Conservation (phyloP, 164 flowering plant genomes). For the Vitis cinerea region DNA sequence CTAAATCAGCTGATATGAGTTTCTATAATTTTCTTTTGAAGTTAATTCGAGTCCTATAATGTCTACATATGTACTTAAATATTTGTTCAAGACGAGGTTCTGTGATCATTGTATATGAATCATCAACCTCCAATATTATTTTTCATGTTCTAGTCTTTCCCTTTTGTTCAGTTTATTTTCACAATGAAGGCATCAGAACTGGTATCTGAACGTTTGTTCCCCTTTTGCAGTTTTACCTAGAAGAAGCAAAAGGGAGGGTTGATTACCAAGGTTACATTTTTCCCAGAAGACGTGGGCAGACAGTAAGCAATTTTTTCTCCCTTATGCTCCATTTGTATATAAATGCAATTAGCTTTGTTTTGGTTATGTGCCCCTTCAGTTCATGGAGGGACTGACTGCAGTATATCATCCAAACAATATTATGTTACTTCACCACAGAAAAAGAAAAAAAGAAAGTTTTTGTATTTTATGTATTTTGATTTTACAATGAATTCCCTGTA, state of each 20-base stretch:
- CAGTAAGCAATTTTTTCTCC: constrained; percentile 48
- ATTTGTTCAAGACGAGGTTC: too few relatives aligned
- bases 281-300: constrained; percentile 77
- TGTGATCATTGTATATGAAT: not conserved
- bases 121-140: not conserved
- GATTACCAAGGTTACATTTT: constrained; percentile 94
- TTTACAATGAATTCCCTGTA: too few relatives aligned
- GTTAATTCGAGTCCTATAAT: not conserved
- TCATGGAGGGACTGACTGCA: too few relatives aligned
- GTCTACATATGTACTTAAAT: not conserved
- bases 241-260: constrained; percentile 89
- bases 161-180: not conserved
- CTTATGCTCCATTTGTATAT: not conserved
- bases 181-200: not conserved
- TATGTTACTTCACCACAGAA: too few relatives aligned
- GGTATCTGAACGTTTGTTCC: not conserved
- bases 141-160: not conserved
- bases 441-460: too few relatives aligned
- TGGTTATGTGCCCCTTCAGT: too few relatives aligned
- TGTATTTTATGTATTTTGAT: too few relatives aligned
- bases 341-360: too few relatives aligned
- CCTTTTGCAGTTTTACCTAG: constrained; percentile 74
- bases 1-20: not conserved
- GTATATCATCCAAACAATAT: too few relatives aligned
- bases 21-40: not conserved